Evolutionary conservation across 768 basidiomycete species (phyloP).

Genomic region (Termitomyces sp.): DNA sequence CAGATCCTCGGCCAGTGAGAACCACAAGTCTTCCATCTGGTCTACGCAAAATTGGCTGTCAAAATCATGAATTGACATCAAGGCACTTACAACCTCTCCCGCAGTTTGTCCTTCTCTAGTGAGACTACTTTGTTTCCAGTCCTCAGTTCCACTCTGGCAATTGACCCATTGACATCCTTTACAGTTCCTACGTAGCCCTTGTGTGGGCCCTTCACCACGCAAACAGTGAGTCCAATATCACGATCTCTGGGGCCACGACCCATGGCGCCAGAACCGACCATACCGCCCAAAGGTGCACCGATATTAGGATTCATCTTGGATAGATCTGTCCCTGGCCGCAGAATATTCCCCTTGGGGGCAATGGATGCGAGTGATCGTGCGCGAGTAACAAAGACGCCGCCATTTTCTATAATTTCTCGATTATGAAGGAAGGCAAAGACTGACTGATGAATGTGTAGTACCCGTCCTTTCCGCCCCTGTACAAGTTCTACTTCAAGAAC

Average conservation of each 20-base stretch:
- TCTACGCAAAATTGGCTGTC: conserved; percentile 25
- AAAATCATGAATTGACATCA: not conserved
- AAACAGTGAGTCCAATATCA: conserved; percentile 74
- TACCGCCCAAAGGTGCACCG: conserved; percentile 59
- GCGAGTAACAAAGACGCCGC: conserved; percentile 91
- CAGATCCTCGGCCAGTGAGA: conserved; percentile 32
- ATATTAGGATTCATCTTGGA: conserved; percentile 90
- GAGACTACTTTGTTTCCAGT: conserved; percentile 83
- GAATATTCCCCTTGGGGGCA: conserved; percentile 76
- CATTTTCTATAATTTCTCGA: conserved; percentile 84
- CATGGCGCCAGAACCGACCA: conserved; percentile 76
- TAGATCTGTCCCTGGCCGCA: conserved; percentile 67
- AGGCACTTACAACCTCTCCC: conserved; percentile 59
- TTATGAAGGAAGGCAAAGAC: conserved; percentile 94
- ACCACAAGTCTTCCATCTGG: conserved; percentile 51
- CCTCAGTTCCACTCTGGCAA: conserved; percentile 89
- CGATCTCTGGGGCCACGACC: conserved; percentile 78
- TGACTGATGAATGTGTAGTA: conserved; percentile 92
- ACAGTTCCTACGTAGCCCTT: conserved; percentile 91
- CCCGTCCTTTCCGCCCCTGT: conserved; percentile 82
- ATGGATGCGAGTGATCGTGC: conserved; percentile 77
- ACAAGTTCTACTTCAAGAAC: conserved; percentile 3
- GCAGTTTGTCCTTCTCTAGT: conserved; percentile 76
- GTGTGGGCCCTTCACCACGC: conserved; percentile 79
- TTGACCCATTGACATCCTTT: conserved; percentile 89